Evolutionary conservation across 2,329 filamentous ascomycete genomes (phyloP).

Genomic region (Dothideomycetes sp.): DNA sequence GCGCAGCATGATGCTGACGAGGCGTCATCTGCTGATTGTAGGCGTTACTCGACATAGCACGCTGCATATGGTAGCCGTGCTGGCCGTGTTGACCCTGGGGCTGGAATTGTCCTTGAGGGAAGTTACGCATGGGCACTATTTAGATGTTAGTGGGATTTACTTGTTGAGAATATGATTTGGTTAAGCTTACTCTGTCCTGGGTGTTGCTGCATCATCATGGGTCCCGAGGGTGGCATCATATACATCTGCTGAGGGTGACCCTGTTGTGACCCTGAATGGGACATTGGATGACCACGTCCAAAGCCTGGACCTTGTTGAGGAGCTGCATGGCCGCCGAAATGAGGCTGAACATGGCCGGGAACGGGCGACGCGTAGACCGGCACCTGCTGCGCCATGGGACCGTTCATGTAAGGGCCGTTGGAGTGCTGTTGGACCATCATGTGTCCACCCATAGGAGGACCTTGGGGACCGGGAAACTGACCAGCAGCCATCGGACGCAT

Average conservation of each 20-base stretch:
- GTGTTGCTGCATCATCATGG: constrained; percentile 17
- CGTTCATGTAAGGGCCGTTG: constrained; percentile 59
- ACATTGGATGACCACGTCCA: constrained; percentile 90
- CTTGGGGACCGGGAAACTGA: constrained; percentile 64
- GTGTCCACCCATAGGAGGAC: constrained; percentile 56
- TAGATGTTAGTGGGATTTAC: constrained; percentile 8
- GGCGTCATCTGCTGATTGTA: constrained; percentile 28
- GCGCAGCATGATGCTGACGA: constrained; percentile 24
- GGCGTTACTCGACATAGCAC: constrained; percentile 22
- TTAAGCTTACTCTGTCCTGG: constrained; percentile 13
- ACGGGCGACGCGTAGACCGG: constrained; percentile 65
- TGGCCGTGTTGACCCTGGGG: constrained; percentile 11
- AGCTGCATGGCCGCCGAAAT: constrained; percentile 37
- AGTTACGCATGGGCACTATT: constrained; percentile 15
- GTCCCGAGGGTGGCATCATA: constrained; percentile 68
- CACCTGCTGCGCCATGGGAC: constrained; percentile 63
- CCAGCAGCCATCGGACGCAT: constrained; percentile 64
- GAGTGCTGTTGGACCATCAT: constrained; percentile 77
- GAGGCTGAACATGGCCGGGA: constrained; percentile 58
- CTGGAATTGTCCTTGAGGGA: constrained; percentile 14
- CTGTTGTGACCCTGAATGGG: constrained; percentile 86
- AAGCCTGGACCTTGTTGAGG: constrained; percentile 46
- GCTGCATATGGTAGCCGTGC: constrained; percentile 17
- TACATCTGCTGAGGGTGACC: constrained; percentile 60
- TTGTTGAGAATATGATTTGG: not conserved